Base-by-base conservation (phyloP, 352 stramenopile species). In the Pilasporangium apinafurcum region DNA sequence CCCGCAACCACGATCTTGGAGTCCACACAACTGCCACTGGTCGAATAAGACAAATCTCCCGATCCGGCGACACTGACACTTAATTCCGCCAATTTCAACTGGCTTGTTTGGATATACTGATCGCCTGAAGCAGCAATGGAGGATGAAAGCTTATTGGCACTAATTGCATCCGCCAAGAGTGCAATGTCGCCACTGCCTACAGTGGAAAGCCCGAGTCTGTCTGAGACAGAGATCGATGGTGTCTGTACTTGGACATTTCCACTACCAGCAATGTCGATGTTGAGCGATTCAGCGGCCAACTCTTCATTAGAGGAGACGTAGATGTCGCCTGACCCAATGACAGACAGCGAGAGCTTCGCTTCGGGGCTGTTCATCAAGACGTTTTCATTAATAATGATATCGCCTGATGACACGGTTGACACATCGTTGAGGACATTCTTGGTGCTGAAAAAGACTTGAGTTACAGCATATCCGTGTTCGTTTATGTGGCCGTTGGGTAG, bases 1-100 rank as follows among this genome's bases (percentile, higher is more conserved):
- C 74, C 74, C 5, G 70, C 65, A 35, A 83, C 21, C 39, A 58
- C 65, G 29, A 86, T 22, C 26, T 62, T 69, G 51, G 83, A 53
- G 37, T 73, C 71, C 14, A 68, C 47, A 2, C 62, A 57, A 25
- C 42, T 53, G 8, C 73, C 73, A 6, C 36, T 39, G n/a, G 65
- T 72, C 10, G 59, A 53, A 24, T 82, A 63, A 48, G 59, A 81
- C 3, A 55, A 38, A 43, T 62, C 39, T 17, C 67, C 68, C 30
- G 62, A 71, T 42, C 73, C 73, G 39, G 70, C 78, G 8, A 86
- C 65, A 4, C 66, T 66, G 8, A 54, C 54, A 10, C 51, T 51
- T 27, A 85, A 53, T 14, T 68, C 60, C 17, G 70, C 48, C 4
- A 59, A 48, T 20, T 32, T 39, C 8, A 80, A 28, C 7, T 60